Percentiles rank a stretch among this genome's conserved stretches.
Conservation (phyloP, 2,329 filamentous ascomycete genomes). For the Phialophora tarda region DNA sequence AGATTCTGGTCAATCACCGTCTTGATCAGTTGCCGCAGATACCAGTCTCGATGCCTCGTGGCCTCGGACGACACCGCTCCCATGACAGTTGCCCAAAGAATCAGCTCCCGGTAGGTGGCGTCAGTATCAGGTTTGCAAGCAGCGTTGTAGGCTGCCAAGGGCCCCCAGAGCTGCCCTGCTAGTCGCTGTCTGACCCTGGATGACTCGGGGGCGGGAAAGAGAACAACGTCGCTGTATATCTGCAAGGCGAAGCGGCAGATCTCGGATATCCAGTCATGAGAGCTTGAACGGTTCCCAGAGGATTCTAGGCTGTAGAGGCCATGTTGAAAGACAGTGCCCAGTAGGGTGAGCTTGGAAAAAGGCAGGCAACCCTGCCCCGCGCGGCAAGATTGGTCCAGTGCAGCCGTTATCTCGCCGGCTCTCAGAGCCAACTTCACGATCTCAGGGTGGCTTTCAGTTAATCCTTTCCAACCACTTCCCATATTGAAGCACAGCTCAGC, state of each 20-base stretch:
- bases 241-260: conserved; percentile 2
- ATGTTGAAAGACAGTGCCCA: conserved; percentile 3
- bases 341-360: not conserved
- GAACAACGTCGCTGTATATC: conserved; percentile 9
- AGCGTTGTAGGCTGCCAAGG: not conserved
- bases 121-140: not conserved
- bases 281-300: not conserved
- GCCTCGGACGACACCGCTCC: not conserved
- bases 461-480: not conserved
- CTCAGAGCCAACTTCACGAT: not conserved
- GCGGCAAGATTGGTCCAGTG: not conserved
- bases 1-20: conserved; percentile 1
- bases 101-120: not conserved
- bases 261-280: not conserved
- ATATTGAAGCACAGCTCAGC: not conserved
- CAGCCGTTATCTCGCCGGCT: conserved; percentile 4
- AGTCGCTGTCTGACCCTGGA: conserved; percentile 3
- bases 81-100: conserved; percentile 6
- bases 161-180: not conserved
- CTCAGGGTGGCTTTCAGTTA: not conserved
- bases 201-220: not conserved
- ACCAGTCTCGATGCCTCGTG: not conserved
- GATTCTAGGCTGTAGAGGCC: not conserved
- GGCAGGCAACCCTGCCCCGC: not conserved
- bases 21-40: conserved; percentile 5